These are phyloP conservation scores for Arthrinium phaeospermum DNA, from an alignment of 2,329 filamentous ascomycete species.

Conservation along the genomic window DNA sequence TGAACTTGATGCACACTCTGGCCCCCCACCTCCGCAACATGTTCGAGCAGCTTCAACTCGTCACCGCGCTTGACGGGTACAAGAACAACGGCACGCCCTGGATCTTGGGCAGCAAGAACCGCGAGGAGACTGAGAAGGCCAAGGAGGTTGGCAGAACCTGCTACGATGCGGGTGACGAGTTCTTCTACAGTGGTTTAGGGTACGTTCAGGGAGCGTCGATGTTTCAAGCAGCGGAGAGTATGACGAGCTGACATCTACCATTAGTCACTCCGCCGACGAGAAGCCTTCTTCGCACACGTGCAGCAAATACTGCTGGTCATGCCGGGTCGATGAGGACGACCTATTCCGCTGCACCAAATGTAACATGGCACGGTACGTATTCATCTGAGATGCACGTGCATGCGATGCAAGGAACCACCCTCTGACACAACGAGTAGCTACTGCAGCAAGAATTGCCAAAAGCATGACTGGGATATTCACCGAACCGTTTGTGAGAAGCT, in stretches of 20 bases:
- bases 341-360: conserved; percentile 25
- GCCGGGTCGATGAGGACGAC: conserved; percentile 18
- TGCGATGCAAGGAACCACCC: conserved; percentile 23
- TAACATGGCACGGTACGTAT: conserved; percentile 4
- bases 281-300: conserved; percentile 25
- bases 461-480: conserved; percentile 26
- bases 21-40: conserved; percentile 27
- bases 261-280: conserved; percentile 30
- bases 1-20: conserved; percentile 19
- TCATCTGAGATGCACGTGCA: neutral
- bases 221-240: neutral
- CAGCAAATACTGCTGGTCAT: conserved; percentile 29
- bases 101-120: conserved; percentile 28
- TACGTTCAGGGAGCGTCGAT: conserved; percentile 20
- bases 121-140: neutral
- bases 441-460: conserved; percentile 29
- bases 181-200: conserved; percentile 33
- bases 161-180: conserved; percentile 28
- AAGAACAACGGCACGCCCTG: conserved; percentile 33
- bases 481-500: conserved; percentile 25
- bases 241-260: neutral
- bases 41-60: conserved; percentile 31
- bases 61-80: conserved; percentile 31
- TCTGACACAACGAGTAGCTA: conserved; percentile 25
- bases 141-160: conserved; percentile 6